phyloP scores from a whole-genome alignment of 495 filamentous ascomycete species.

The Trichoderma reesei region DNA sequence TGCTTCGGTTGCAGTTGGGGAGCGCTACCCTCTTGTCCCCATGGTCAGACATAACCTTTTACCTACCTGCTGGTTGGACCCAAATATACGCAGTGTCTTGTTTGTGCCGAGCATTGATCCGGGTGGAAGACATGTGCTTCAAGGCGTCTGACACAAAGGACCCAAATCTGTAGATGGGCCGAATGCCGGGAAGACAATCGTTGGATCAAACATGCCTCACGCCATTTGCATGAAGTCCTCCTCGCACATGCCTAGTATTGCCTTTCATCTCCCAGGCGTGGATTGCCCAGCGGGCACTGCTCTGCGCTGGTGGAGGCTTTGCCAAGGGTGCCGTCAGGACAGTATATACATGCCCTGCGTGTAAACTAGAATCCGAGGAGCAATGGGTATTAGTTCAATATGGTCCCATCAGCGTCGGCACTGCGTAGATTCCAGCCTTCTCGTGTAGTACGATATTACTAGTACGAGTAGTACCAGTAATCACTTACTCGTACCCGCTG shows the following conservation, averaged over 20 bases:
- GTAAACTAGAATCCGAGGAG: too few species aligned
- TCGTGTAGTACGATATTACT: too few species aligned
- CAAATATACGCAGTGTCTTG: neutral
- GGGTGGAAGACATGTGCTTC: neutral
- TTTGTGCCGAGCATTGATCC: constrained; percentile 1
- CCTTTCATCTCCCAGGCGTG: neutral
- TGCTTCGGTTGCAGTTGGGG: too few species aligned
- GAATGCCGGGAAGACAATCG: neutral
- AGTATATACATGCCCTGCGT: too few species aligned
- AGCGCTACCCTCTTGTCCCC: neutral
- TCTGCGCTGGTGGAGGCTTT: neutral
- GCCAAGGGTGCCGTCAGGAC: constrained; percentile 1
- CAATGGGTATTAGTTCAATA: neutral
- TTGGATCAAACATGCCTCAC: neutral
- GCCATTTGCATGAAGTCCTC: too few species aligned
- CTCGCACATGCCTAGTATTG: neutral
- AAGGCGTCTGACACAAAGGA: neutral
- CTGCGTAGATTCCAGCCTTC: neutral
- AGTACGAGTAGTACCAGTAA: neutral
- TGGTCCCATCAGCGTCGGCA: neutral
- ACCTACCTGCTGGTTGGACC: neutral
- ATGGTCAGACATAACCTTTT: neutral
- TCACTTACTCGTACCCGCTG: too few species aligned
- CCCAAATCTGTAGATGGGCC: neutral
- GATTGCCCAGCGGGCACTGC: neutral